Conservation (phyloP, 2,329 filamentous ascomycete species). For the Ustilaginoidea virens region DNA sequence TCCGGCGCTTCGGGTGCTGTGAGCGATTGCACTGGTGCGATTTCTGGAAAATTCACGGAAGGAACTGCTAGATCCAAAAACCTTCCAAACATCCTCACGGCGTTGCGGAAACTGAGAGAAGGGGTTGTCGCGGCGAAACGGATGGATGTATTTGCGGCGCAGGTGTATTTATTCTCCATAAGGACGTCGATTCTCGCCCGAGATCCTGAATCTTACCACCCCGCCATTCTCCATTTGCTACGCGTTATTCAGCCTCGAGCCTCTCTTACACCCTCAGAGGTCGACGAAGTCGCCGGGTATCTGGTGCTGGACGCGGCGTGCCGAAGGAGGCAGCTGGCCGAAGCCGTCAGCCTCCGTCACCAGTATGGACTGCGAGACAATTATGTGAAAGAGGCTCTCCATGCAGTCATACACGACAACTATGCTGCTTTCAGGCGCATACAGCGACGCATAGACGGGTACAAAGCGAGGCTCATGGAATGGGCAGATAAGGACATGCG, state of each 20-base stretch:
- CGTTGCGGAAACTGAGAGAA: constrained; percentile 84
- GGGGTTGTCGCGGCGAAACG: constrained; percentile 68
- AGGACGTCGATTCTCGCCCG: constrained; percentile 66
- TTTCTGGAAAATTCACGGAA: constrained; percentile 8
- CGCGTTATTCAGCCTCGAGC: constrained; percentile 51
- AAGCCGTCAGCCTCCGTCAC: constrained; percentile 54
- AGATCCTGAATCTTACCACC: constrained; percentile 79
- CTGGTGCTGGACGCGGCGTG: constrained; percentile 81
- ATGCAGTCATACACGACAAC: constrained; percentile 63
- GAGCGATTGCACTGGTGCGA: not conserved
- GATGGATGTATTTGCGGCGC: constrained; percentile 66
- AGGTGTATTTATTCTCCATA: constrained; percentile 84
- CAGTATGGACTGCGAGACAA: constrained; percentile 46
- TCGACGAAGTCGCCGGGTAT: constrained; percentile 67
- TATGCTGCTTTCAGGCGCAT: constrained; percentile 65
- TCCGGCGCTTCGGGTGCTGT: not conserved
- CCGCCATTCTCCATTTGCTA: constrained; percentile 69
- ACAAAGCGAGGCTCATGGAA: constrained; percentile 65
- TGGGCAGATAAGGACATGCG: constrained; percentile 64
- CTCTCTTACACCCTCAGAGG: constrained; percentile 54
- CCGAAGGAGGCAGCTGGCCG: constrained; percentile 56
- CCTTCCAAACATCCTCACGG: constrained; percentile 60
- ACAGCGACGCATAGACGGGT: constrained; percentile 60
- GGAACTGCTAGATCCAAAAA: constrained; percentile 35
- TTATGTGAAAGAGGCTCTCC: constrained; percentile 54